A percentile compares a stretch with the other conserved stretches of the same genome.
Evolutionary conservation across 495 filamentous ascomycete species (phyloP).

Genomic region (Coniosporium apollinis): DNA sequence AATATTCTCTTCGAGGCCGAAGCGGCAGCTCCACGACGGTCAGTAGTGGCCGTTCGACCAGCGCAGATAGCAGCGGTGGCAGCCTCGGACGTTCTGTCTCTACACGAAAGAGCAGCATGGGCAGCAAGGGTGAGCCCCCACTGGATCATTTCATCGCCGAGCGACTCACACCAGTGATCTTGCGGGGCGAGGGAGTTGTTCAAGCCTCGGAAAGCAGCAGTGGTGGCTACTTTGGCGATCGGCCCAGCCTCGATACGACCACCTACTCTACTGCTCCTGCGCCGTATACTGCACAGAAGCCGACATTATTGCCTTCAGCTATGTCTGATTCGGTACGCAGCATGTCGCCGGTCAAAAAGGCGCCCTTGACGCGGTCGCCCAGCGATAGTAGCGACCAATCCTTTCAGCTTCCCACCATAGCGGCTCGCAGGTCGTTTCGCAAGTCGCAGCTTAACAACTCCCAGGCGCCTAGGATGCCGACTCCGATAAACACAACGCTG

Average conservation of each 20-base stretch:
- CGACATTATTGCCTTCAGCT: slow-evolving; percentile 20
- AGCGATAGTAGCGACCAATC: slow-evolving; percentile 16
- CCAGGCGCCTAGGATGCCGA: slow-evolving; percentile 6
- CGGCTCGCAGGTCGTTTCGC: slow-evolving; percentile 14
- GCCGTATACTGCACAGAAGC: slow-evolving; percentile 4
- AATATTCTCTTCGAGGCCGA: slow-evolving; percentile 44
- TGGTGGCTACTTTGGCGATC: slow-evolving; percentile 11
- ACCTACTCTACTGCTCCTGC: slow-evolving; percentile 4
- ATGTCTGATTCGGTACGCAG: slow-evolving; percentile 14
- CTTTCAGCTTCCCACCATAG: slow-evolving; percentile 14
- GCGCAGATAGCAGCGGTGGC: slow-evolving; percentile 32
- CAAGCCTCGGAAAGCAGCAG: slow-evolving; percentile 10
- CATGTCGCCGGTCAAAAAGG: slow-evolving; percentile 4
- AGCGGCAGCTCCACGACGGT: slow-evolving; percentile 36
- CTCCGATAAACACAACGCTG: slow-evolving; percentile 18
- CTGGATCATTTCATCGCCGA: slow-evolving; percentile 57
- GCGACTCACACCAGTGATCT: slow-evolving; percentile 72
- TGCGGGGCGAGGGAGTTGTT: slow-evolving; percentile 57
- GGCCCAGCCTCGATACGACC: slow-evolving; percentile 10
- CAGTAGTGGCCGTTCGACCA: slow-evolving; percentile 36
- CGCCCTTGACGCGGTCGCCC: slow-evolving; percentile 10
- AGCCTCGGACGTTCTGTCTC: slow-evolving; percentile 23
- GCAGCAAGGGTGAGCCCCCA: slow-evolving; percentile 34
- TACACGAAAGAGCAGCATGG: slow-evolving; percentile 37
- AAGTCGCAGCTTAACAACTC: slow-evolving; percentile 13